Evolutionary conservation across 2,329 filamentous ascomycete genomes (phyloP), one percentile per base, ranked within the genome.

Genomic region (Penicillium sp.): DNA sequence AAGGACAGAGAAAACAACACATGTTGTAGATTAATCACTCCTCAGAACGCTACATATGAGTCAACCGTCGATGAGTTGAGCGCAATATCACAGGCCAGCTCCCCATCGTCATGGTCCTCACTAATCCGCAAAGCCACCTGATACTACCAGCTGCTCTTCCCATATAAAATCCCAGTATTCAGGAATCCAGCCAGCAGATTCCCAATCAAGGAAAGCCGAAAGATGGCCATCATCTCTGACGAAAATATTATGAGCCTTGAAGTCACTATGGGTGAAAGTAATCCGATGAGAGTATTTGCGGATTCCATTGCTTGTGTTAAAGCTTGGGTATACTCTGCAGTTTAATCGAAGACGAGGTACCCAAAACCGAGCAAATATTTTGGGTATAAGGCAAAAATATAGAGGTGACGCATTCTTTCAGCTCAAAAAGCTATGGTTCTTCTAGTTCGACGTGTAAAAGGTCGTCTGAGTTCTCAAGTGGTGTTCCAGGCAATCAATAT

Each of bases 401-500:
- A 1, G 68, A 59, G 33, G 62, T 35, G 10, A 77, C 33, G 27
- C 71, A 77, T 36, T 53, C 49, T 68, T 74, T 17, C 4, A 78
- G 60, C 54, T 79, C 72, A 1, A 68, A 42, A 17, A 75, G 63
- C 66, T 69, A 73, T 6, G 69, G 70, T 1, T 66, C 68, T 53
- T 74, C 69, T 6, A 59, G 55, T 36, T 75, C 64, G 19, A 64
- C 42, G 10, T 63, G 58, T 36, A 77, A 62, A 19, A 23, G 38
- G 51, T 74, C 63, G 19, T 57, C 61, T 3, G 62, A 64, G 50
- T 75, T 71, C 19, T 64, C 67, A 27, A 77, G 60, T 12, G 67
- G 49, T 7, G 64, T 53, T 6, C 75, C 73, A 19, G 72, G 75
- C 49, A 77, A 56, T 78, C 25, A 77, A 52, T 39, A 76, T 76